A percentile compares a stretch with the other conserved stretches of the same genome.
Conservation (phyloP, 2,329 filamentous ascomycete species). For the Venturia effusa region DNA sequence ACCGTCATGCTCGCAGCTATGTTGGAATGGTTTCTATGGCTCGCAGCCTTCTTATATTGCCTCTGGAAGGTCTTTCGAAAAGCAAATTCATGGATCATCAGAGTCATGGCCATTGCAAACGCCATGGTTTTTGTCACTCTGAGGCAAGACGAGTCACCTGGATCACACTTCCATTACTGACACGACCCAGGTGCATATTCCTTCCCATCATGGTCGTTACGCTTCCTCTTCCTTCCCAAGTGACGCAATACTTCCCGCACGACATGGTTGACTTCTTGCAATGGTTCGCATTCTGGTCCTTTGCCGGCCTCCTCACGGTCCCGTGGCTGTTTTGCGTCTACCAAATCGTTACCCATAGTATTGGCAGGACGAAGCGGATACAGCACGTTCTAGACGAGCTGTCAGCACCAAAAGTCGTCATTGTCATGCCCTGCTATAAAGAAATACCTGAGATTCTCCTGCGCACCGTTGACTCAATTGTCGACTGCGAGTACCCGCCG, state of each 20-base stretch:
- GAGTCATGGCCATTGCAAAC: slow-evolving; percentile 65
- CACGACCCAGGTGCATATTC: slow-evolving; percentile 57
- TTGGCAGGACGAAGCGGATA: slow-evolving; percentile 72
- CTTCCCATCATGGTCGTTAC: slow-evolving; percentile 92
- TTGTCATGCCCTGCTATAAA: slow-evolving; percentile 95
- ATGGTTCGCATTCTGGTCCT: slow-evolving; percentile 94
- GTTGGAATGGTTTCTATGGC: slow-evolving; percentile 90
- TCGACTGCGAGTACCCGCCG: slow-evolving; percentile 86
- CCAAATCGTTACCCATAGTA: slow-evolving; percentile 74
- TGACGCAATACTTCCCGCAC: slow-evolving; percentile 63
- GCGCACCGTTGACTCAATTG: slow-evolving; percentile 80
- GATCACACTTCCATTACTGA: slow-evolving; percentile 16
- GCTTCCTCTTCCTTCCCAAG: slow-evolving; percentile 63
- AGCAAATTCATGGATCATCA: slow-evolving; percentile 78
- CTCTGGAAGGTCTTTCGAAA: slow-evolving; percentile 80
- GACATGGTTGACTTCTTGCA: slow-evolving; percentile 63
- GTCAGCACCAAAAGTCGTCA: slow-evolving; percentile 84
- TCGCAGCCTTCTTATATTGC: slow-evolving; percentile 89
- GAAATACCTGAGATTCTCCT: slow-evolving; percentile 77
- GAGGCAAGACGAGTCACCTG: slow-evolving; percentile 46
- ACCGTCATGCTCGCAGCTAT: slow-evolving; percentile 73
- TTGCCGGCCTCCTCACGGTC: slow-evolving; percentile 71
- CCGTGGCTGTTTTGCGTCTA: slow-evolving; percentile 93
- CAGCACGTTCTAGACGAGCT: slow-evolving; percentile 75
- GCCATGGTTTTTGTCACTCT: slow-evolving; percentile 62